Conservation (phyloP, 2,329 filamentous ascomycete genomes). For the Immersiporthe knoxdaviesiana region DNA sequence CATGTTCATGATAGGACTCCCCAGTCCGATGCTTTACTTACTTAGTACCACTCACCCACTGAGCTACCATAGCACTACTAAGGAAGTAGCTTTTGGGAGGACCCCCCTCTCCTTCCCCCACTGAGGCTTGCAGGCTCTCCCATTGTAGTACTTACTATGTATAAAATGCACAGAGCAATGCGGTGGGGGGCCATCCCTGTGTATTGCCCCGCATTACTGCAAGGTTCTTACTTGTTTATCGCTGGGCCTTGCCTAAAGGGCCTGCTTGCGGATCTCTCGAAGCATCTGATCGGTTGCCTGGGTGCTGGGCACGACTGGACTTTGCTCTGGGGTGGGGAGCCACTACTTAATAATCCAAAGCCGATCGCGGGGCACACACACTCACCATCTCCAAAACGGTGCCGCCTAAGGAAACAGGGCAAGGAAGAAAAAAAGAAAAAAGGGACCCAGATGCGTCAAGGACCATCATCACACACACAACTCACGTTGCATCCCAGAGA, state of each 20-base stretch:
- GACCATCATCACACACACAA: background rate
- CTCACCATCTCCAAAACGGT: background rate
- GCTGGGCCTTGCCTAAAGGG: background rate
- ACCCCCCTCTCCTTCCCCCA: too few species aligned
- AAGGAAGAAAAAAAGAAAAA: background rate
- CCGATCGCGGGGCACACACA: background rate
- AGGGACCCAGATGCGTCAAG: background rate
- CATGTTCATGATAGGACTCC: background rate
- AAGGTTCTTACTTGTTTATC: background rate
- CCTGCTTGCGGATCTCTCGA: background rate
- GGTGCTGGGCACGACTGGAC: background rate
- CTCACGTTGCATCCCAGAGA: background rate
- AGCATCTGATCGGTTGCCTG: slow-evolving; percentile 2
- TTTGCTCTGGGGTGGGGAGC: background rate
- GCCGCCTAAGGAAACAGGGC: background rate
- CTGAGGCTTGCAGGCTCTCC: background rate
- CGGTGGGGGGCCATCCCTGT: background rate
- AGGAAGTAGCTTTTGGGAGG: background rate
- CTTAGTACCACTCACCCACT: too few species aligned
- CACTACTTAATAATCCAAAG: slow-evolving; percentile 2
- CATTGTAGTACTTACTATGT: too few species aligned
- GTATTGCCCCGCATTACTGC: background rate
- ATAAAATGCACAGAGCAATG: background rate
- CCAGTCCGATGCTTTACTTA: background rate
- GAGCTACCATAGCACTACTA: too few species aligned